These are phyloP conservation scores for Geranium incanum DNA, from an alignment of 441 rosid genomes.

Conservation along the genomic window DNA sequence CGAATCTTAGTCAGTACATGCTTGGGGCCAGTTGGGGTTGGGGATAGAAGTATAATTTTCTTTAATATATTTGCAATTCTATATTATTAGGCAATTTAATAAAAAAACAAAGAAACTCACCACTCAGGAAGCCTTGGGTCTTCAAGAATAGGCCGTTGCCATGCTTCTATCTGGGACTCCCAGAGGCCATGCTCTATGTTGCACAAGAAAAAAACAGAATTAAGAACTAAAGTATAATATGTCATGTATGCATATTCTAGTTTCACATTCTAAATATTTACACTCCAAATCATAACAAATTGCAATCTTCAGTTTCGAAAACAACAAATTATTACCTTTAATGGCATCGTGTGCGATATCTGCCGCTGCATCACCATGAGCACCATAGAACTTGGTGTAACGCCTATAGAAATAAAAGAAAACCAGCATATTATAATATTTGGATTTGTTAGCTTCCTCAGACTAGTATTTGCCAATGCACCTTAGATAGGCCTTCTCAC, in stretches of 20 bases:
- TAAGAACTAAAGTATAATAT: not conserved
- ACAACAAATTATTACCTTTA: constrained; percentile 39
- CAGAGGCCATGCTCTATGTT: constrained; percentile 56
- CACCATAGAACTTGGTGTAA: constrained; percentile 73
- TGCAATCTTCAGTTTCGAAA: not conserved
- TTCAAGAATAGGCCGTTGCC: constrained; percentile 86
- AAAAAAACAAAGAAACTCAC: constrained; percentile 24
- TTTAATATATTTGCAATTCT: too few relatives aligned
- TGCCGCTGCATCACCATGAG: constrained; percentile 66
- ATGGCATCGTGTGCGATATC: constrained; percentile 73
- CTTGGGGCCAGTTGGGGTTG: too few relatives aligned
- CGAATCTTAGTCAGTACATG: too few relatives aligned
- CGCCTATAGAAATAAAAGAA: constrained; percentile 41
- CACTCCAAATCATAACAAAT: not conserved
- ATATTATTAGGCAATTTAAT: too few relatives aligned
- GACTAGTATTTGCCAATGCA: constrained; percentile 16
- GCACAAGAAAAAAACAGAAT: constrained; percentile 9
- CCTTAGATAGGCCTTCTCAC: constrained; percentile 73
- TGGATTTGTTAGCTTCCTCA: not conserved
- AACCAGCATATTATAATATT: constrained; percentile 21
- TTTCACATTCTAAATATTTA: not conserved
- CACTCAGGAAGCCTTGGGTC: constrained; percentile 83
- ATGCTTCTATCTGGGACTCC: constrained; percentile 75
- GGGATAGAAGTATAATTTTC: too few relatives aligned
- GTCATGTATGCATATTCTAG: constrained; percentile 5